Evolutionary conservation across 306 rosid genomes (phyloP).

Genomic region (Glycine soja): DNA sequence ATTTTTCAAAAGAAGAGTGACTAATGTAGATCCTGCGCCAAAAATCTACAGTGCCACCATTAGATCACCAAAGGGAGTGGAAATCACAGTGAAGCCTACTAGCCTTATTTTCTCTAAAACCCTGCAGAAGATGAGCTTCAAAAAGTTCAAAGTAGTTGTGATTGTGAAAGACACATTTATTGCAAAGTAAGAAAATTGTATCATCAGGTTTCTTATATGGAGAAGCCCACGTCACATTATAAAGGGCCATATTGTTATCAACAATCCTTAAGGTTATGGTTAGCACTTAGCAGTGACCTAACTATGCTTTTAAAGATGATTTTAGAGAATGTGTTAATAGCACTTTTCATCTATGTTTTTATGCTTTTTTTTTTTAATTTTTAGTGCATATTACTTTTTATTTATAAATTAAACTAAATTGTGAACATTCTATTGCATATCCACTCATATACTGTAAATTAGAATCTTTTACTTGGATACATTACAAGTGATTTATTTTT

Average conservation of each 20-base stretch:
- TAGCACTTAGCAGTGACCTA: not conserved
- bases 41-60: slow-evolving; percentile 65
- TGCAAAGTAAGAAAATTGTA: slow-evolving; percentile 44
- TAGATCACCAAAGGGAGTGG: slow-evolving; percentile 71
- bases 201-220: slow-evolving; percentile 49
- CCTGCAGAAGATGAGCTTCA: slow-evolving; percentile 65
- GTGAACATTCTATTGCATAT: too few relatives aligned
- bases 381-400: too few relatives aligned
- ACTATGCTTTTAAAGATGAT: not conserved
- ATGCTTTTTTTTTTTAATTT: too few relatives aligned
- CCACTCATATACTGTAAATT: too few relatives aligned
- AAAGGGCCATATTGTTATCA: slow-evolving; percentile 82
- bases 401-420: too few relatives aligned
- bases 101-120: slow-evolving; percentile 53
- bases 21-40: slow-evolving; percentile 74
- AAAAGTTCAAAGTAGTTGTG: too few relatives aligned
- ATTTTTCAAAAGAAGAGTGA: slow-evolving; percentile 69
- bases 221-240: slow-evolving; percentile 57
- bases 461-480: too few relatives aligned
- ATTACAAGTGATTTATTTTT: too few relatives aligned
- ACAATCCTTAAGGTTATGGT: slow-evolving; percentile 43
- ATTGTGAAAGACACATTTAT: slow-evolving; percentile 66
- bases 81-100: slow-evolving; percentile 63
- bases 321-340: too few relatives aligned
- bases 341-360: too few relatives aligned